These are phyloP conservation scores for Fusarium sp. DNA, from an alignment of 2,329 filamentous ascomycete species.

Conservation along the genomic window DNA sequence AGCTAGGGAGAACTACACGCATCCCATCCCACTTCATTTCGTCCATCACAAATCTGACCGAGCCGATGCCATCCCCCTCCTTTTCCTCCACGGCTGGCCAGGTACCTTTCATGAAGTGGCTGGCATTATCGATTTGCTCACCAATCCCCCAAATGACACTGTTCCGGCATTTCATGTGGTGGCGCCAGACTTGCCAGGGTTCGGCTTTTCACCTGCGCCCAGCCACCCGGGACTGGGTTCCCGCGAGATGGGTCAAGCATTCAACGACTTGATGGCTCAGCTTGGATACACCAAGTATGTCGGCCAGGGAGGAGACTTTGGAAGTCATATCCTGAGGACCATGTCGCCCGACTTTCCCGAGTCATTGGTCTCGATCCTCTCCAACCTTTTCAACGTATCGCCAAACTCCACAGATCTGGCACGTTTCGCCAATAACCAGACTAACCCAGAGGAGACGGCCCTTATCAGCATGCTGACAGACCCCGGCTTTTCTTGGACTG, in stretches of 20 bases:
- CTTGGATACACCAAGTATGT: conserved; percentile 53
- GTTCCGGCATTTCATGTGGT: conserved; percentile 59
- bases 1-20: neutral
- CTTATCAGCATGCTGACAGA: conserved; percentile 1
- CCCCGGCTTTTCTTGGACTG: neutral
- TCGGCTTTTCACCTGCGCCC: conserved; percentile 53
- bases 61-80: conserved; percentile 51
- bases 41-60: conserved; percentile 14
- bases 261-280: conserved; percentile 53
- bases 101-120: conserved; percentile 54
- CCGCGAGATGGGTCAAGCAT: conserved; percentile 45
- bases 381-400: neutral
- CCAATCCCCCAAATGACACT: conserved; percentile 37
- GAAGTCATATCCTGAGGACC: conserved; percentile 30
- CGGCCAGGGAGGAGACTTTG: conserved; percentile 48
- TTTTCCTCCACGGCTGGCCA: conserved; percentile 59
- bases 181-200: conserved; percentile 58
- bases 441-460: neutral
- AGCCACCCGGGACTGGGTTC: conserved; percentile 45
- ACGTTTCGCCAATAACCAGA: neutral
- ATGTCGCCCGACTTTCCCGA: conserved; percentile 8
- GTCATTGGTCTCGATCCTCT: neutral
- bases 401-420: conserved; percentile 7
- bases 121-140: conserved; percentile 49
- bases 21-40: conserved; percentile 23